Percentiles rank a stretch among this genome's conserved stretches.
These are phyloP conservation scores for Trichoderma cornu-damae DNA, from an alignment of 2,329 filamentous ascomycete genomes.

Conservation along the genomic window DNA sequence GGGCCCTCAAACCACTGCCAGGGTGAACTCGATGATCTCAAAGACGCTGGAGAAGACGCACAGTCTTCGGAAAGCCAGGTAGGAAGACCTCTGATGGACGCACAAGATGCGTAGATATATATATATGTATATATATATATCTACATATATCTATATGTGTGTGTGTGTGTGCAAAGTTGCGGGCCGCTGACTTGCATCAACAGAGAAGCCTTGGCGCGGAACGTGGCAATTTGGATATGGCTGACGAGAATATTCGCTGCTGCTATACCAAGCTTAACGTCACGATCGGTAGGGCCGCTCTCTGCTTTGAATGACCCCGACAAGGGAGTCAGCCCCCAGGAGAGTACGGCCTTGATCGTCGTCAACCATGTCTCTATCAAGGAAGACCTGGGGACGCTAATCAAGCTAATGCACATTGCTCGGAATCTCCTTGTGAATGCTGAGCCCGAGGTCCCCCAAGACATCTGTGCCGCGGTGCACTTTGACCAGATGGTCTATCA, in stretches of 20 bases:
- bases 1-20: conserved; percentile 50
- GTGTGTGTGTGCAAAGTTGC: not conserved
- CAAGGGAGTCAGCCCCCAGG: conserved; percentile 54
- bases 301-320: conserved; percentile 50
- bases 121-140: no score
- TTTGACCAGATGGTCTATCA: conserved; percentile 64
- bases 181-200: not conserved
- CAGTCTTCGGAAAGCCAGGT: conserved; percentile 56
- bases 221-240: conserved; percentile 62
- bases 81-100: conserved; percentile 22
- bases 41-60: conserved; percentile 61
- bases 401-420: conserved; percentile 63
- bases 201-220: conserved; percentile 56
- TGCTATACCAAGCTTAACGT: conserved; percentile 56
- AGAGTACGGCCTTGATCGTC: conserved; percentile 58
- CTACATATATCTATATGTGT: not conserved
- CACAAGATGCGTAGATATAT: no score
- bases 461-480: conserved; percentile 58
- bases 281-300: conserved; percentile 53
- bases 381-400: conserved; percentile 58
- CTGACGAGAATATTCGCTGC: conserved; percentile 57
- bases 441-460: conserved; percentile 60
- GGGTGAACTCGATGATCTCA: conserved; percentile 53
- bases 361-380: conserved; percentile 57
- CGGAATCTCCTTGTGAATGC: conserved; percentile 60